These are phyloP conservation scores for Diutina catenulata DNA, from an alignment of 1,139 yeast species.

Conservation along the genomic window DNA sequence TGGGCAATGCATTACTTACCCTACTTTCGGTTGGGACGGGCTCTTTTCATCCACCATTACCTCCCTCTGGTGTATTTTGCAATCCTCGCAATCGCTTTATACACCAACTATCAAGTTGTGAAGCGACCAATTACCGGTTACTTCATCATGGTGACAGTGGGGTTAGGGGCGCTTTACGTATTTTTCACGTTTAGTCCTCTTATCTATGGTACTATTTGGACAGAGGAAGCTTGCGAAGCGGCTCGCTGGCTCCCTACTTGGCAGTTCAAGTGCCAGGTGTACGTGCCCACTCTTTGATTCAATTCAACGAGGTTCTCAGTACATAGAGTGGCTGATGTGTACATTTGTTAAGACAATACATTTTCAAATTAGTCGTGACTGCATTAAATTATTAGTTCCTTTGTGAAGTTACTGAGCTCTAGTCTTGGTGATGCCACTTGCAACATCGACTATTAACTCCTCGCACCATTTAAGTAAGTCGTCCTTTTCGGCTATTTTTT, in stretches of 20 bases:
- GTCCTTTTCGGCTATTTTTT: constrained; percentile 57
- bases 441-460: constrained; percentile 47
- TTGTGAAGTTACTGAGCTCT: background rate
- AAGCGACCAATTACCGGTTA: constrained; percentile 14
- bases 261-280: constrained; percentile 23
- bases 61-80: constrained; percentile 24
- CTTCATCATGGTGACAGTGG: constrained; percentile 11
- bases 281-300: constrained; percentile 6
- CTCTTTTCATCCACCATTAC: constrained; percentile 29
- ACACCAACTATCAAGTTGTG: constrained; percentile 18
- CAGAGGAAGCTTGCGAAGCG: constrained; percentile 14
- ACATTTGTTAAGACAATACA: too few relatives aligned
- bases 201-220: constrained; percentile 26
- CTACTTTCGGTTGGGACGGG: constrained; percentile 20
- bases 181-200: constrained; percentile 18
- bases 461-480: constrained; percentile 55
- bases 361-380: too few relatives aligned
- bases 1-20: constrained; percentile 28
- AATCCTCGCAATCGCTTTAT: constrained; percentile 21
- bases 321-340: too few relatives aligned
- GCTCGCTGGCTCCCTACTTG: constrained; percentile 23
- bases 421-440: constrained; percentile 2
- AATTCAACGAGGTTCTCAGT: background rate
- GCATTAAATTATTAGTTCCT: too few relatives aligned
- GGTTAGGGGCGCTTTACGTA: constrained; percentile 12